Evolutionary conservation across 108 stramenopile species (phyloP).

Genomic region (Craspedostauros australis): DNA sequence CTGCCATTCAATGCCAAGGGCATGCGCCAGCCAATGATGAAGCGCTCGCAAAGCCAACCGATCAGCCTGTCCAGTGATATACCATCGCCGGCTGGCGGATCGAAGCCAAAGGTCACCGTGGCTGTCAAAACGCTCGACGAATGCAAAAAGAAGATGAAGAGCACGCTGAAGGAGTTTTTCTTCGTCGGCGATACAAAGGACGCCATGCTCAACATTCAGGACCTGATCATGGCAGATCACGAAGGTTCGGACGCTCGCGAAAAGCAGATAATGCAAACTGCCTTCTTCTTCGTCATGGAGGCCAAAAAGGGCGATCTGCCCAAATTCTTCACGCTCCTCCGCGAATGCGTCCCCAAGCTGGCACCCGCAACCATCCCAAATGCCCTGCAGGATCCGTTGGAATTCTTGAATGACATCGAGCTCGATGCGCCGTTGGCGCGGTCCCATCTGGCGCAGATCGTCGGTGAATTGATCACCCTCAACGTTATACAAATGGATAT

Average conservation of each 20-base stretch:
- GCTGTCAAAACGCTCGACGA: slow-evolving; percentile 35
- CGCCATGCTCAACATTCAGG: slow-evolving; percentile 60
- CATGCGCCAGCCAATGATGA: slow-evolving; percentile 6
- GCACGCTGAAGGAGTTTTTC: slow-evolving; percentile 69
- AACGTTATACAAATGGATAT: slow-evolving; percentile 38
- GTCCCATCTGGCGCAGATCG: slow-evolving; percentile 44
- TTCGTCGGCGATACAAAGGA: slow-evolving; percentile 67
- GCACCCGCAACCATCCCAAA: slow-evolving; percentile 22
- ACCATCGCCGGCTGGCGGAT: slow-evolving; percentile 5
- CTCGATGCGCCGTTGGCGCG: slow-evolving; percentile 78
- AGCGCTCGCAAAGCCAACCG: slow-evolving; percentile 23
- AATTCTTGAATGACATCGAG: slow-evolving; percentile 66
- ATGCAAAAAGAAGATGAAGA: slow-evolving; percentile 51
- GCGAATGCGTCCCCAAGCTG: slow-evolving; percentile 40
- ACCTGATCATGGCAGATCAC: slow-evolving; percentile 36
- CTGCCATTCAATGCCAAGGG: neutral
- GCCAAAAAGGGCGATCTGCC: slow-evolving; percentile 53
- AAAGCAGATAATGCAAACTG: slow-evolving; percentile 54
- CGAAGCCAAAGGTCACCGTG: slow-evolving; percentile 4
- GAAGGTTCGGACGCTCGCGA: slow-evolving; percentile 59
- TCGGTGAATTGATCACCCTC: slow-evolving; percentile 46
- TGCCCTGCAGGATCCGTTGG: slow-evolving; percentile 72
- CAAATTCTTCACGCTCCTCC: slow-evolving; percentile 40
- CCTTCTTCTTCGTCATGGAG: slow-evolving; percentile 66
- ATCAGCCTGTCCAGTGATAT: slow-evolving; percentile 8